Base-by-base conservation (phyloP, 805 yeast genomes). In the Candida gorgasii region DNA sequence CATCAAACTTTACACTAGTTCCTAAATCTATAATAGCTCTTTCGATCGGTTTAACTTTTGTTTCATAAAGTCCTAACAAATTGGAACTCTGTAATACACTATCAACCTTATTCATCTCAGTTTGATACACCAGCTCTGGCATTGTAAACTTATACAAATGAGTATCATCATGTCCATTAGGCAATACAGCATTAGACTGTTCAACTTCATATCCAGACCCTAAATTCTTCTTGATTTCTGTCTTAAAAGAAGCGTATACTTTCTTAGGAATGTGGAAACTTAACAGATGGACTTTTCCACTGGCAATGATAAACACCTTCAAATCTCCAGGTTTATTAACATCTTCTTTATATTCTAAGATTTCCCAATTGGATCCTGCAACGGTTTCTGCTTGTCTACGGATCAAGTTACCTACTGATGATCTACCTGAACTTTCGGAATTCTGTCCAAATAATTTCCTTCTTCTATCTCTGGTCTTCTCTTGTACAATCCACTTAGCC, bases 21-120 rank as follows among this genome's bases (percentile, higher is more conserved):
- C 99, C 98, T 13, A 93, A 65, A 23, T 84, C 84, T 49, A 93
- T 76, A 33, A 89, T 76, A 0, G 89, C 89, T 36, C 97, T 69
- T 46, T 89, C 92, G 3, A 76, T 67, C 0, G 88, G 62, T 7
- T 69, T 72, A 29, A 93, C 71, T 18, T 86, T 78, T 5, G 89
- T 65, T 59, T 93, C 99, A 64, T 85, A 90, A 2, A 89, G 63
- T 0, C 89, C 90, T 22, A 76, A 63, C 4, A 89, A 75, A 38
- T 70, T 71, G 1, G 82, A 72, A 55, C 79, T 78, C 43, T 79
- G 82, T 35, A 90, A 68, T 9, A 88, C 53, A 45, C 95, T 76
- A 22, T 80, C 80, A 4, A 83, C 73, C 30, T 76, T 77, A 11
- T 67, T 62, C 23, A 70, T 53, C 53, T 88, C 92, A 7, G 75